Percentiles rank a stretch among this genome's conserved stretches.
Conservation (phyloP, 331 rosid species). For the Dryas integrifolia region DNA sequence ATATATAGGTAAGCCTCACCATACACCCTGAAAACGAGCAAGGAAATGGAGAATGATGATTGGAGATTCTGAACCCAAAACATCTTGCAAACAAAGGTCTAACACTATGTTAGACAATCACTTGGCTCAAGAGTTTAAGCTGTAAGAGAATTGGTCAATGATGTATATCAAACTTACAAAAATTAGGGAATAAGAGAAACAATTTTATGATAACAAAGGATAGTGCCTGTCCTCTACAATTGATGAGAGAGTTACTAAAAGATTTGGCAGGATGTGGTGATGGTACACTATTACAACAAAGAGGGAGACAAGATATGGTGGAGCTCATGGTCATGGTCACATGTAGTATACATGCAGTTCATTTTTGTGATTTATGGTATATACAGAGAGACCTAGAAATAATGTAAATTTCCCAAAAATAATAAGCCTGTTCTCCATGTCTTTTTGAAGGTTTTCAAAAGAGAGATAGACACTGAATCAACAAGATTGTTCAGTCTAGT, state of each 20-base stretch:
- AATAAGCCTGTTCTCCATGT: slow-evolving; percentile 25
- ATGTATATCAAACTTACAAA: no score
- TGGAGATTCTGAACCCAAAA: no score
- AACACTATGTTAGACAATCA: no score
- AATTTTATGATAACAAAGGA: no score
- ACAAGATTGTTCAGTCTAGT: slow-evolving; percentile 36
- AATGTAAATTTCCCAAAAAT: slow-evolving; percentile 26
- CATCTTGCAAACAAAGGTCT: no score
- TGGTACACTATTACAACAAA: background rate
- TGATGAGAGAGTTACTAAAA: background rate
- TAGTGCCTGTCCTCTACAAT: no score
- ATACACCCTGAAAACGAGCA: no score
- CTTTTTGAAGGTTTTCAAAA: slow-evolving; percentile 21
- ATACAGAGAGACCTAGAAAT: background rate
- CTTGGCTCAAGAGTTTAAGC: no score
- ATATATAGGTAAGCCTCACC: no score
- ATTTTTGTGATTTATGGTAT: slow-evolving; percentile 15
- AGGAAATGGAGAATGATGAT: no score
- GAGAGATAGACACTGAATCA: slow-evolving; percentile 27
- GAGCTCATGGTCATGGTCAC: slow-evolving; percentile 22
- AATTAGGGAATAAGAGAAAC: no score
- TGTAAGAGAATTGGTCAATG: no score
- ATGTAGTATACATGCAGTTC: slow-evolving; percentile 25
- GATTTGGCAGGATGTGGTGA: slow-evolving; percentile 8
- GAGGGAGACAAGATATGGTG: slow-evolving; percentile 34